phyloP scores from a whole-genome alignment of 345 rosid genomes.

The Acer saccharum region DNA sequence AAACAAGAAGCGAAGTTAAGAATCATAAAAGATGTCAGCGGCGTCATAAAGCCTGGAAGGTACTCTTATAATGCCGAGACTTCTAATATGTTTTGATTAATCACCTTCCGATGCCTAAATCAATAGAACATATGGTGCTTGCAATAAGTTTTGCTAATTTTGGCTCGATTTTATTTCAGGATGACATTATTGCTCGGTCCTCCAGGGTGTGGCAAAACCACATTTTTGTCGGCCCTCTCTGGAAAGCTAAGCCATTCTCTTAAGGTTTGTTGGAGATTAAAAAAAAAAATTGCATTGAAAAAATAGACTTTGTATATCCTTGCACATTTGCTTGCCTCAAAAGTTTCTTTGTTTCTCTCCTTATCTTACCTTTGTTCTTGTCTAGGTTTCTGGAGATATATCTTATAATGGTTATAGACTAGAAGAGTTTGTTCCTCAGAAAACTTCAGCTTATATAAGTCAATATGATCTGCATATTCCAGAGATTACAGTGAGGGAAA shows the following conservation, averaged over 20 bases:
- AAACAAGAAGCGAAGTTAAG: conserved; percentile 14
- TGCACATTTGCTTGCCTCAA: neutral
- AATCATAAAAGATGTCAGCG: conserved; percentile 46
- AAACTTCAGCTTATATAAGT: conserved; percentile 33
- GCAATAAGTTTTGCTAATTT: too few species aligned
- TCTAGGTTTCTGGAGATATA: conserved; percentile 32
- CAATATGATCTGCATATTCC: conserved; percentile 31
- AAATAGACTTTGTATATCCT: neutral
- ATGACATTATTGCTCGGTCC: conserved; percentile 38
- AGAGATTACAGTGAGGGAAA: conserved; percentile 35
- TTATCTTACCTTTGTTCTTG: neutral
- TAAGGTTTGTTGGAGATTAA: conserved; percentile 16
- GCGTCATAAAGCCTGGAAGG: conserved; percentile 51
- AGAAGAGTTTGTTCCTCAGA: conserved; percentile 40
- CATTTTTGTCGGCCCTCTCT: conserved; percentile 28
- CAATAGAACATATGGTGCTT: too few species aligned
- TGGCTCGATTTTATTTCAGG: conserved; percentile 7
- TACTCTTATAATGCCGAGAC: neutral
- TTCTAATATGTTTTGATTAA: too few species aligned
- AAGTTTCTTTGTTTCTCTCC: neutral
- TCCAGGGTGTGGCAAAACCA: conserved; percentile 40
- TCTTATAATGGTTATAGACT: conserved; percentile 32
- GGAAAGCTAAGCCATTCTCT: conserved; percentile 31
- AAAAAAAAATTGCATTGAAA: neutral
- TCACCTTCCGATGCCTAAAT: neutral